Conservation (phyloP, 2,329 filamentous ascomycete genomes). For the Epichloe typhina region DNA sequence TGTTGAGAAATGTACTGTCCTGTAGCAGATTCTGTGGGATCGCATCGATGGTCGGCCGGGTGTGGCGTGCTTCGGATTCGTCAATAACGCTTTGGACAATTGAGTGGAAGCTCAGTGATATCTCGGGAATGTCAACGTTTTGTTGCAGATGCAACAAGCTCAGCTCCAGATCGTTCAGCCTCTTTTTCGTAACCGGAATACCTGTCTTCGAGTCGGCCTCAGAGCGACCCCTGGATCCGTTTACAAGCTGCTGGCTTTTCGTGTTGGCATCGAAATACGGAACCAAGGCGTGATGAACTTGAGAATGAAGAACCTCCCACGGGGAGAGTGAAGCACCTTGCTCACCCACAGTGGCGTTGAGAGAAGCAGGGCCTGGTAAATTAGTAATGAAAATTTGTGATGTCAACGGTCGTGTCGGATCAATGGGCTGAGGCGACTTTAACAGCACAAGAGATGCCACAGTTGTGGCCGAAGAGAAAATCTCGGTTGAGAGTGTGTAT, state of each 20-base stretch:
- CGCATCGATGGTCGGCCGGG: conserved; percentile 62
- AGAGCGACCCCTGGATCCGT: conserved; percentile 55
- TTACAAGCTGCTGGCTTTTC: conserved; percentile 58
- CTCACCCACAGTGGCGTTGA: conserved; percentile 52
- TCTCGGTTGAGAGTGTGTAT: conserved; percentile 71
- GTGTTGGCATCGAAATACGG: conserved; percentile 97
- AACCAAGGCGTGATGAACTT: conserved; percentile 80
- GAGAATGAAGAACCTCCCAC: conserved; percentile 83
- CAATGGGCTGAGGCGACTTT: conserved; percentile 80
- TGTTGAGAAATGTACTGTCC: conserved; percentile 87
- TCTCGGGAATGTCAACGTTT: conserved; percentile 93
- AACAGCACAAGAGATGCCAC: conserved; percentile 77
- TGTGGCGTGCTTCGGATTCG: conserved; percentile 53
- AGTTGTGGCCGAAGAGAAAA: conserved; percentile 67
- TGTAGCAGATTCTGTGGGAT: conserved; percentile 65
- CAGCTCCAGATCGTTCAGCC: conserved; percentile 85
- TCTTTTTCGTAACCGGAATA: conserved; percentile 94
- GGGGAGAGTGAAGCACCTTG: conserved; percentile 66
- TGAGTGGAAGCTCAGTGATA: conserved; percentile 76
- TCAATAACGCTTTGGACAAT: conserved; percentile 77
- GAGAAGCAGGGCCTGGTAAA: conserved; percentile 66
- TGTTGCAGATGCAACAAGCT: conserved; percentile 87
- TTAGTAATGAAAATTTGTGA: conserved; percentile 90
- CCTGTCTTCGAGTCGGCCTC: conserved; percentile 89
- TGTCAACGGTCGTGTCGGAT: conserved; percentile 67